These are phyloP conservation scores for Scalesia atractyloides DNA, from an alignment of 129 eudicot species.

Conservation along the genomic window DNA sequence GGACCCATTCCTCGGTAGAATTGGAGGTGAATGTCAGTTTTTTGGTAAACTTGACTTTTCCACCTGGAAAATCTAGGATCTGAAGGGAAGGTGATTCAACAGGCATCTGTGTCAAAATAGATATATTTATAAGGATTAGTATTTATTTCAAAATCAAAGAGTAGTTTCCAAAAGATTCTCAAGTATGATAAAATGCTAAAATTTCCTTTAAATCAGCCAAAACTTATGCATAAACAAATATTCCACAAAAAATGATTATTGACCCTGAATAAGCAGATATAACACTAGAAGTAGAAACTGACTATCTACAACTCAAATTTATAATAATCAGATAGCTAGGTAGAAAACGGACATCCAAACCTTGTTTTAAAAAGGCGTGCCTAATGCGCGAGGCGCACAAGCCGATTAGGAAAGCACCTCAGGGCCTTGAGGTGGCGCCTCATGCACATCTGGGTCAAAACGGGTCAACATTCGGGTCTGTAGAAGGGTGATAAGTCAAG, in stretches of 20 bases:
- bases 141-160: neutral
- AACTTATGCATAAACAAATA: neutral
- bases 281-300: neutral
- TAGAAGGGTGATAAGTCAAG: too few relatives aligned
- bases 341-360: neutral
- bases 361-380: too few relatives aligned
- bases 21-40: slow-evolving; percentile 51
- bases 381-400: too few relatives aligned
- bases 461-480: too few relatives aligned
- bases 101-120: slow-evolving; percentile 11
- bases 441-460: too few relatives aligned
- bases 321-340: neutral
- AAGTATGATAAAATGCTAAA: neutral
- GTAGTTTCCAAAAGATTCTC: neutral
- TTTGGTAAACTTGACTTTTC: slow-evolving; percentile 69
- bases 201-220: neutral
- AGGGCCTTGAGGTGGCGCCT: too few relatives aligned
- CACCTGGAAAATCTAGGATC: slow-evolving; percentile 76
- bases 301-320: neutral
- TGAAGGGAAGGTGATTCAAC: slow-evolving; percentile 31
- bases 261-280: neutral
- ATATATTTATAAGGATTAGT: neutral
- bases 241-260: neutral
- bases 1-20: slow-evolving; percentile 51
- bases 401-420: too few relatives aligned